Conservation (phyloP, 768 basidiomycete genomes). For the Lactarius quietus region DNA sequence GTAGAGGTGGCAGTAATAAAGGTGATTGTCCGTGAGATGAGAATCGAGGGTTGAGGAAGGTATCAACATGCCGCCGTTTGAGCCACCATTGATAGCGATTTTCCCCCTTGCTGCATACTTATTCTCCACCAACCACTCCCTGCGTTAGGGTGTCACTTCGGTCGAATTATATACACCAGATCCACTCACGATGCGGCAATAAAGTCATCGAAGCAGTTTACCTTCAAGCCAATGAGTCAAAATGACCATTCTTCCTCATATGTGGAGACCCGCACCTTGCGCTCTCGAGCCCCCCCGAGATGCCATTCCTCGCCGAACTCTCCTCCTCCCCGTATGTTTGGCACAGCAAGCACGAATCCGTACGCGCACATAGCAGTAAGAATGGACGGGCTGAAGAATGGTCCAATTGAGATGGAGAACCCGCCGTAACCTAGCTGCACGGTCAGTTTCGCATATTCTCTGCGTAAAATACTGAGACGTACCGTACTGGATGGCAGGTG, state of each 20-base stretch:
- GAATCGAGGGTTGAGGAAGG: background rate
- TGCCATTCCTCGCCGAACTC: conserved; percentile 91
- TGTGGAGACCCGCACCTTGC: conserved; percentile 47
- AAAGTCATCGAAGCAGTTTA: conserved; percentile 80
- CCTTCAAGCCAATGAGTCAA: conserved; percentile 35
- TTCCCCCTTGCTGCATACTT: conserved; percentile 67
- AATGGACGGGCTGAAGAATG: conserved; percentile 66
- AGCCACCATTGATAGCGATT: conserved; percentile 73
- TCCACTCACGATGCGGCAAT: conserved; percentile 67
- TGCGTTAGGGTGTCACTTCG: conserved; percentile 29
- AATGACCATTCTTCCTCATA: background rate
- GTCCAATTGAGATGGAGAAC: conserved; percentile 66
- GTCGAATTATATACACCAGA: background rate
- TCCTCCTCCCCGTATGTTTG: conserved; percentile 52
- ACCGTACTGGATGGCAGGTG: conserved; percentile 78
- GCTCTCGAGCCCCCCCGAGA: conserved; percentile 60
- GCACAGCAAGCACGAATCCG: conserved; percentile 58
- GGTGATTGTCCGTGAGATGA: background rate
- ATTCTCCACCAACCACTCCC: conserved; percentile 68
- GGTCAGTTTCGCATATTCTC: background rate
- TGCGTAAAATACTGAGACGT: conserved; percentile 14
- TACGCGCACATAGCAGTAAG: conserved; percentile 73
- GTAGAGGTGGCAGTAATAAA: background rate
- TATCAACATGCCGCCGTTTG: conserved; percentile 63
- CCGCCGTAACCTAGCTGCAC: conserved; percentile 64